A percentile compares a stretch with the other conserved stretches of the same genome.
Evolutionary conservation across 257 asterid genomes (phyloP).

Genomic region (Ocimum tenuiflorum): DNA sequence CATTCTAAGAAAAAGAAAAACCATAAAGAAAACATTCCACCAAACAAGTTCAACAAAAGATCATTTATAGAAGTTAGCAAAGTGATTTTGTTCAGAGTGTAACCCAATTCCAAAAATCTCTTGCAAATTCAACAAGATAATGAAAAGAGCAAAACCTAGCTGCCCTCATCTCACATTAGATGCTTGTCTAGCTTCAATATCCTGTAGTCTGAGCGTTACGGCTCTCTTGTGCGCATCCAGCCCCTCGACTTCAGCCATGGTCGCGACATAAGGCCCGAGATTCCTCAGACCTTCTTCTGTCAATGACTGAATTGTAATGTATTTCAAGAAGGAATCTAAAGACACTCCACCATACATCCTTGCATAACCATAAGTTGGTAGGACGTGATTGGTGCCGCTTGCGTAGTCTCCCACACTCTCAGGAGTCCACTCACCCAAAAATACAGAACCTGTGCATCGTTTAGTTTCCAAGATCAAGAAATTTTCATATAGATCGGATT

Average conservation of each 20-base stretch:
- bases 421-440: slow-evolving; percentile 9
- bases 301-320: slow-evolving; percentile 80
- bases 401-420: slow-evolving; percentile 38
- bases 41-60: too few species aligned
- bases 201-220: slow-evolving; percentile 81
- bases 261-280: slow-evolving; percentile 87
- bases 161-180: slow-evolving; percentile 20
- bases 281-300: slow-evolving; percentile 81
- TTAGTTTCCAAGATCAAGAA: background rate
- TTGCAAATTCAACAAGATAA: too few species aligned
- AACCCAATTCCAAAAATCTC: too few species aligned
- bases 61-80: too few species aligned
- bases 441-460: background rate
- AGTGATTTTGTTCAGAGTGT: too few species aligned
- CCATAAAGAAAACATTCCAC: too few species aligned
- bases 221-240: slow-evolving; percentile 97
- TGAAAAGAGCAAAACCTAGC: background rate
- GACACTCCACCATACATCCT: slow-evolving; percentile 88
- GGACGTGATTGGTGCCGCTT: slow-evolving; percentile 92
- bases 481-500: background rate
- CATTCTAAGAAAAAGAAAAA: too few species aligned
- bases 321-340: slow-evolving; percentile 81
- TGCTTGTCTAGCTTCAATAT: slow-evolving; percentile 53
- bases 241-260: slow-evolving; percentile 92
- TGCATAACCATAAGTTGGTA: slow-evolving; percentile 94